Evolutionary conservation across 192 early-diverging fungal species (phyloP).

Genomic region (Kickxella alabastrina): DNA sequence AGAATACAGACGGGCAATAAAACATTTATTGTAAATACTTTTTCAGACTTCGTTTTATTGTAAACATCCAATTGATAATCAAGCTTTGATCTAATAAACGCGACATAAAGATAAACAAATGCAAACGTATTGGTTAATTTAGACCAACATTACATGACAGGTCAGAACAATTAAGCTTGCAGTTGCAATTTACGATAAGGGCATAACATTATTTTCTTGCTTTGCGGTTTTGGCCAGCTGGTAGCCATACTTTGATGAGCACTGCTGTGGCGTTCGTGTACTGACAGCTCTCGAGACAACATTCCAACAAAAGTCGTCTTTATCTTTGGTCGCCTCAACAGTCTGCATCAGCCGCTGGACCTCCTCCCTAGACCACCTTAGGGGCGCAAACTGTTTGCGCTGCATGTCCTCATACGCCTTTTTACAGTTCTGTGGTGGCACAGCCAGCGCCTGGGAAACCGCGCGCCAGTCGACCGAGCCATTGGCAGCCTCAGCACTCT

Average conservation of each 20-base stretch:
- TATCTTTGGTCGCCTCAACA: background rate
- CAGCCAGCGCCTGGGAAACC: background rate
- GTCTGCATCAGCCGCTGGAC: background rate
- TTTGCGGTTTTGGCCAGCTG: too few relatives aligned
- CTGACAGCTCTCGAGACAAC: background rate
- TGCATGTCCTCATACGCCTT: background rate
- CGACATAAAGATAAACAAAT: too few relatives aligned
- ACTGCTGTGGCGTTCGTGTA: background rate
- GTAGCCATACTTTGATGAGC: background rate
- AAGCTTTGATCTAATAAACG: too few relatives aligned
- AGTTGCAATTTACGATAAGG: background rate
- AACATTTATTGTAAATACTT: too few relatives aligned
- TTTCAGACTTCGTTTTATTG: too few relatives aligned
- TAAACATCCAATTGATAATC: too few relatives aligned
- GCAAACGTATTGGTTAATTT: too few relatives aligned
- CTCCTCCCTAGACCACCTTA: background rate
- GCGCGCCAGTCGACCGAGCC: slow-evolving; percentile 4
- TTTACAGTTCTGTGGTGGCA: slow-evolving; percentile 5
- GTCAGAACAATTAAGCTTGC: too few relatives aligned
- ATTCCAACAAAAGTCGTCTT: background rate
- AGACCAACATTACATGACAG: too few relatives aligned
- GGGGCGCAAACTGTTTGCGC: background rate
- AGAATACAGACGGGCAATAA: too few relatives aligned
- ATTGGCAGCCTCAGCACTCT: background rate
- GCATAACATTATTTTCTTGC: background rate